Percentiles rank a stretch among this genome's conserved stretches.
These are phyloP conservation scores for California macrophylla DNA, from an alignment of 441 rosid genomes.

Conservation along the genomic window DNA sequence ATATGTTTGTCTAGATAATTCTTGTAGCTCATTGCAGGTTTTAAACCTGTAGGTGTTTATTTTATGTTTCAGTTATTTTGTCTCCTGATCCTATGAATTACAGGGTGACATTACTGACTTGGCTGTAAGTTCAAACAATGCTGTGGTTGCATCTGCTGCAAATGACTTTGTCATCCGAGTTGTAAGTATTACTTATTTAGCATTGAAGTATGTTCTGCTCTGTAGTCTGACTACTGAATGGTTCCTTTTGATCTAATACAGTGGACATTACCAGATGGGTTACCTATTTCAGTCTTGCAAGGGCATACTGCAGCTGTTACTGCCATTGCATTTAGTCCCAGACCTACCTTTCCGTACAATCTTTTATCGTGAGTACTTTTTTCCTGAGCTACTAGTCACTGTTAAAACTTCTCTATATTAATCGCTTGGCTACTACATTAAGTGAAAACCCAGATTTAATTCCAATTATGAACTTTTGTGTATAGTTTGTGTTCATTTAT, in stretches of 20 bases:
- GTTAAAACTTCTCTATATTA: constrained; percentile 10
- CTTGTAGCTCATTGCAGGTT: constrained; percentile 12
- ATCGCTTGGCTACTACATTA: constrained; percentile 11
- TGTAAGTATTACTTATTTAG: constrained; percentile 43
- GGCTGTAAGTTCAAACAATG: constrained; percentile 95
- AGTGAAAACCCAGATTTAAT: constrained; percentile 6
- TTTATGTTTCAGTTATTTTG: constrained; percentile 12
- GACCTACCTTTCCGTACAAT: constrained; percentile 67
- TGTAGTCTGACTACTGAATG: constrained; percentile 14
- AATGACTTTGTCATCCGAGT: constrained; percentile 91
- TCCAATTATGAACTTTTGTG: constrained; percentile 13
- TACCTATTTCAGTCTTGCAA: constrained; percentile 79
- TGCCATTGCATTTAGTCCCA: constrained; percentile 93
- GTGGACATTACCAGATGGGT: constrained; percentile 99
- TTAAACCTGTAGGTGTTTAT: constrained; percentile 17
- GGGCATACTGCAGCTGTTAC: constrained; percentile 97
- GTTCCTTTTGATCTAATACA: constrained; percentile 32
- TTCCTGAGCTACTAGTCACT: constrained; percentile 17
- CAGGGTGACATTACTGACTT: constrained; percentile 99
- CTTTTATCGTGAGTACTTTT: constrained; percentile 82
- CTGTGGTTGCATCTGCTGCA: constrained; percentile 89
- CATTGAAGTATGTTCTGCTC: constrained; percentile 11
- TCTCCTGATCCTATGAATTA: constrained; percentile 25
- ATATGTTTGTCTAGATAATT: constrained; percentile 29
- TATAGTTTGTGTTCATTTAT: constrained; percentile 7